These are phyloP conservation scores for Candida verbasci DNA, from an alignment of 805 yeast genomes.

Conservation along the genomic window DNA sequence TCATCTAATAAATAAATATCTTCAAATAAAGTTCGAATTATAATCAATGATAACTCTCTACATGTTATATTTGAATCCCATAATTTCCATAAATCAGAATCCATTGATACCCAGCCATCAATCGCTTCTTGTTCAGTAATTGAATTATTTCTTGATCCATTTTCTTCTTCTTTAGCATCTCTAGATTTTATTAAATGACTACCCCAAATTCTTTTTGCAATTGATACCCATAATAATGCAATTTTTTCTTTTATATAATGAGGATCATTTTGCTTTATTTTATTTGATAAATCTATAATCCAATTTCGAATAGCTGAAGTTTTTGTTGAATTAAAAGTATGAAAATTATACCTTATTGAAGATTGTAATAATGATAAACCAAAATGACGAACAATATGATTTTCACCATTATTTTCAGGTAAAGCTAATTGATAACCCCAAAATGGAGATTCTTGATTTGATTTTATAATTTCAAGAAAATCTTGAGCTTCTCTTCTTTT, in stretches of 20 bases:
- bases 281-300: conserved; percentile 73
- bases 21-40: conserved; percentile 84
- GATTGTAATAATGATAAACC: conserved; percentile 78
- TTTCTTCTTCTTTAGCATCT: conserved; percentile 5
- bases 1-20: conserved; percentile 91
- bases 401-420: conserved; percentile 50
- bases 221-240: conserved; percentile 85
- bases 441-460: conserved; percentile 76
- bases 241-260: conserved; percentile 86
- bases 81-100: conserved; percentile 61
- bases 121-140: conserved; percentile 44
- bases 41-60: conserved; percentile 72
- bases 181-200: conserved; percentile 43
- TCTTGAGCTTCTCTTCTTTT: conserved; percentile 52
- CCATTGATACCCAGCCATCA: conserved; percentile 88
- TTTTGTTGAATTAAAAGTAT: conserved; percentile 50
- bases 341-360: conserved; percentile 59
- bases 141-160: neutral
- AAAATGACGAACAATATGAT: conserved; percentile 79
- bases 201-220: conserved; percentile 93
- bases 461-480: conserved; percentile 72
- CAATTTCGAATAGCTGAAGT: conserved; percentile 71
- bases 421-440: conserved; percentile 89
- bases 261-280: conserved; percentile 65
- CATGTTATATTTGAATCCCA: conserved; percentile 67